A percentile compares a stretch with the other conserved stretches of the same genome.
phyloP scores from a whole-genome alignment of 2,329 filamentous ascomycete genomes.

The Diaporthe sp. region DNA sequence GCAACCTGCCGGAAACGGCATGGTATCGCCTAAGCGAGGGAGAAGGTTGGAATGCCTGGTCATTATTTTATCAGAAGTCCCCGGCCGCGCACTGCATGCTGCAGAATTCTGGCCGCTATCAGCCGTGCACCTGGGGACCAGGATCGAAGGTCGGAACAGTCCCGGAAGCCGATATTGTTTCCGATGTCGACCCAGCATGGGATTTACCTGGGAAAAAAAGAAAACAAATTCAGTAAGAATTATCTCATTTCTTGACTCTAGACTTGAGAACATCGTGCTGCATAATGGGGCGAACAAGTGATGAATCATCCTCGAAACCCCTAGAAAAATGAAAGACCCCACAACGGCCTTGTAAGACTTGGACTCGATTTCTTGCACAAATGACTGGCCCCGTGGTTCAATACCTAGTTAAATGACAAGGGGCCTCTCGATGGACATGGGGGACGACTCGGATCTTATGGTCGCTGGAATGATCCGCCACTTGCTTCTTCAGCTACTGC shows the following conservation, averaged over 20 bases:
- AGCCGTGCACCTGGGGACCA: not conserved
- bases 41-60: not conserved
- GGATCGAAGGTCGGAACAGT: not conserved
- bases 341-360: not conserved
- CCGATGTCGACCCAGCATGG: not conserved
- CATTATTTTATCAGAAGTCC: conserved; percentile 1
- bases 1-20: not conserved
- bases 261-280: not conserved
- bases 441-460: not conserved
- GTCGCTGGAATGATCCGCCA: not conserved
- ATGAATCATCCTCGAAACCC: conserved; percentile 8
- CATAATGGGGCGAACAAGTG: not conserved
- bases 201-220: not conserved
- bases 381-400: not conserved
- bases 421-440: not conserved
- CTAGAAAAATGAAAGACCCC: not conserved
- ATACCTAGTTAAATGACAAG: not conserved
- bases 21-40: conserved; percentile 17
- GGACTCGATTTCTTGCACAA: not conserved
- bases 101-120: not conserved
- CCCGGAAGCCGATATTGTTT: not conserved
- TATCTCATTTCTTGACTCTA: not conserved
- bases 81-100: not conserved
- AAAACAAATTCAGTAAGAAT: not conserved
- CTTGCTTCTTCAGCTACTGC: conserved; percentile 11